phyloP scores from a whole-genome alignment of 495 filamentous ascomycete genomes.

The Pseudotulostoma volvatum region DNA sequence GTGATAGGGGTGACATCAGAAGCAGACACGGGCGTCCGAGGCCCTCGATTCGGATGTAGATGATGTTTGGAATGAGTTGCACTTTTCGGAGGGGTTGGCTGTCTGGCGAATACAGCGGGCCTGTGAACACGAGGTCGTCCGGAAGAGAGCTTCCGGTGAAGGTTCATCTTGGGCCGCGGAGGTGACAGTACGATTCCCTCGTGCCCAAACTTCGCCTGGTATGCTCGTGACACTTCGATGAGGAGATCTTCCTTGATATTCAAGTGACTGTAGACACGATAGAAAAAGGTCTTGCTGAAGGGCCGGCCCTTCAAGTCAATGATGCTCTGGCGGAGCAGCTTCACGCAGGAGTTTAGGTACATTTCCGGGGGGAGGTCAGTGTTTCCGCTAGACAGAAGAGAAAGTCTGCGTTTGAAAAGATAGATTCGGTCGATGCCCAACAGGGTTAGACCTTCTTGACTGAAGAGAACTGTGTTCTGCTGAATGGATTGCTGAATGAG shows the following conservation, averaged over 20 bases:
- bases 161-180: conserved; percentile 2
- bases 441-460: conserved; percentile 50
- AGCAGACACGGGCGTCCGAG: conserved; percentile 29
- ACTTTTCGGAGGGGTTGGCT: no score
- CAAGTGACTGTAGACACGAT: conserved; percentile 47
- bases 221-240: conserved; percentile 38
- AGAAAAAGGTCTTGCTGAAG: conserved; percentile 40
- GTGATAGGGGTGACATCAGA: conserved; percentile 34
- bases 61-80: not conserved
- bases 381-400: conserved; percentile 31
- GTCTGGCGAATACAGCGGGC: no score
- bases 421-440: conserved; percentile 56
- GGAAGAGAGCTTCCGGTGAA: not conserved
- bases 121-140: not conserved
- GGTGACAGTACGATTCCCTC: conserved; percentile 22
- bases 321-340: conserved; percentile 46
- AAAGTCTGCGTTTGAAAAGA: conserved; percentile 51
- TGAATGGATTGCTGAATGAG: conserved; percentile 46
- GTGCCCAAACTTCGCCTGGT: conserved; percentile 37
- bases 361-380: conserved; percentile 16
- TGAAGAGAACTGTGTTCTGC: conserved; percentile 55
- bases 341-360: conserved; percentile 31
- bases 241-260: conserved; percentile 37
- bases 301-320: conserved; percentile 39
- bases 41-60: conserved; percentile 15